A percentile compares a stretch with the other conserved stretches of the same genome.
Conservation (phyloP, 192 early-diverging fungal genomes). For the Gigaspora rosea region DNA sequence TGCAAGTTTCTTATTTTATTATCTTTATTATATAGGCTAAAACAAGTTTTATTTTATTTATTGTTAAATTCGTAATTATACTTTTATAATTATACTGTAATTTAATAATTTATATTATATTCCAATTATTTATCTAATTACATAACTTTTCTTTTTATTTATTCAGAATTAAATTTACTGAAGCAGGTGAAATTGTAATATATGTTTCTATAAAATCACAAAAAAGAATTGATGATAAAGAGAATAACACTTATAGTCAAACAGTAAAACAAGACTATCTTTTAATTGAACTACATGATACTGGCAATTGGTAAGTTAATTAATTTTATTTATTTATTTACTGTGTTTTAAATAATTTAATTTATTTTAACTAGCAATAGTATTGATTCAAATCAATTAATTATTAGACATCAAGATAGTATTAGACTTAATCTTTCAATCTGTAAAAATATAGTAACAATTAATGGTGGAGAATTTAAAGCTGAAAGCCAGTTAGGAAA, state of each 20-base stretch:
- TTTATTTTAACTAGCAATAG: constrained; percentile 59
- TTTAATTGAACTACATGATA: constrained; percentile 63
- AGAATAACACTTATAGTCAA: too few species aligned
- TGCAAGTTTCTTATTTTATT: background rate
- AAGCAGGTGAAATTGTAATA: too few species aligned
- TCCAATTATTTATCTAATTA: too few species aligned
- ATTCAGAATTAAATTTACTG: too few species aligned
- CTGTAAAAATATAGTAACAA: constrained; percentile 66
- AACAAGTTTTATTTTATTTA: constrained; percentile 40
- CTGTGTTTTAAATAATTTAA: too few species aligned
- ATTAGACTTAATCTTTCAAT: constrained; percentile 79
- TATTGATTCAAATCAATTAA: constrained; percentile 46
- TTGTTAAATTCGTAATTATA: constrained; percentile 41
- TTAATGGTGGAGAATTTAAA: constrained; percentile 22
- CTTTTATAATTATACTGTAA: constrained; percentile 27
- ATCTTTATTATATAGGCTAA: constrained; percentile 25
- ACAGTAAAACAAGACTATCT: constrained; percentile 17
- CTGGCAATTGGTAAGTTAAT: constrained; percentile 59
- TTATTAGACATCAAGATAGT: constrained; percentile 71
- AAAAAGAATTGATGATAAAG: constrained; percentile 17
- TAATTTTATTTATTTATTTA: too few species aligned
- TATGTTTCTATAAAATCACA: too few species aligned
- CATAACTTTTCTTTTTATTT: too few species aligned
- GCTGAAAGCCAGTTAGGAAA: too few species aligned
- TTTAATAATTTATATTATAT: background rate